These are phyloP conservation scores for Erysimum pusillum DNA, from an alignment of 441 rosid genomes.

Conservation along the genomic window DNA sequence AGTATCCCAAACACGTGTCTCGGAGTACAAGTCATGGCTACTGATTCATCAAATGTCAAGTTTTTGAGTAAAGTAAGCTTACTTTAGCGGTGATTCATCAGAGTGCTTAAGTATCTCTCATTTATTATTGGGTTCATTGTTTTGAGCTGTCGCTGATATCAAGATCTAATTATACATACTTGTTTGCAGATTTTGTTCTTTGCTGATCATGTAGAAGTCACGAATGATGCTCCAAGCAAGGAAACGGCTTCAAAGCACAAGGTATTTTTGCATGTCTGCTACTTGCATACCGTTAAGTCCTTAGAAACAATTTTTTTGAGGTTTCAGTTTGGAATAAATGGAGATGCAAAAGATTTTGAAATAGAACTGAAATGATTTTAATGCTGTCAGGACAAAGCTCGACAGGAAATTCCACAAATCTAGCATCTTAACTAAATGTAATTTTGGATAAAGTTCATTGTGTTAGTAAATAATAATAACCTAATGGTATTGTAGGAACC, in stretches of 20 bases:
- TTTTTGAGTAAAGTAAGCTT: conserved; percentile 77
- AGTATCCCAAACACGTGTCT: conserved; percentile 61
- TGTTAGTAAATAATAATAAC: conserved; percentile 13
- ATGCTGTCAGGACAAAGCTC: conserved; percentile 8
- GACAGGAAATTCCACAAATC: background rate
- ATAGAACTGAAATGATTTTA: background rate
- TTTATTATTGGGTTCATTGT: background rate
- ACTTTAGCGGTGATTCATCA: conserved; percentile 1
- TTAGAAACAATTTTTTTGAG: background rate
- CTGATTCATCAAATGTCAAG: conserved; percentile 79
- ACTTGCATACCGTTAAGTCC: conserved; percentile 9
- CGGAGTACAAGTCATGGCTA: conserved; percentile 87
- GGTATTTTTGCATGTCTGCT: conserved; percentile 48
- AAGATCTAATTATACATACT: conserved; percentile 35
- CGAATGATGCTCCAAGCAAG: conserved; percentile 45
- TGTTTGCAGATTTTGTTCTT: conserved; percentile 70
- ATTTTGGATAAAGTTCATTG: background rate
- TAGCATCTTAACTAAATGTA: background rate
- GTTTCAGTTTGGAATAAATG: background rate
- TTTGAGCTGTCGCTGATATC: conserved; percentile 15
- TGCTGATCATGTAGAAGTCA: conserved; percentile 59
- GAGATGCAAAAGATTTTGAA: conserved; percentile 7
- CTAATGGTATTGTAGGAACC: conserved; percentile 53
- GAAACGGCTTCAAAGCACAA: conserved; percentile 45
- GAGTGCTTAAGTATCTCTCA: background rate